phyloP scores from a whole-genome alignment of 495 filamentous ascomycete species.

The Penicillium longicatenatum region DNA sequence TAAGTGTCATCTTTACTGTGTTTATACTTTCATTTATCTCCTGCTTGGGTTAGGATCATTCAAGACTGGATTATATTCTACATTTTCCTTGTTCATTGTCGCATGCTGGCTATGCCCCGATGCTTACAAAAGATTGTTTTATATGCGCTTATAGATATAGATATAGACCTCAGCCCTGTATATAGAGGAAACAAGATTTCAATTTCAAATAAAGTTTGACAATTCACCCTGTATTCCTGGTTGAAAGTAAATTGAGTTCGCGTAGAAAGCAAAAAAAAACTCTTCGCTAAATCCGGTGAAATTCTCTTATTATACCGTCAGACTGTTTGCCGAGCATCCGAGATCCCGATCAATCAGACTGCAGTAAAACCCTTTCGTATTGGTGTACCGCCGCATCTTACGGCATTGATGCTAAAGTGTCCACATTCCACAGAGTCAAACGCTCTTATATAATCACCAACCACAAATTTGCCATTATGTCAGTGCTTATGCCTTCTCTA shows the following conservation, averaged over 20 bases:
- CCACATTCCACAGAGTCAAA: too few relatives aligned
- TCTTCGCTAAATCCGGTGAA: too few relatives aligned
- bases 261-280: too few relatives aligned
- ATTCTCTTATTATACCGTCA: too few relatives aligned
- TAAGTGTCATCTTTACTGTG: conserved; percentile 10
- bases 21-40: conserved; percentile 8
- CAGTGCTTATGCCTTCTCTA: too few relatives aligned
- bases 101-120: conserved; percentile 7
- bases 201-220: neutral
- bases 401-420: too few relatives aligned
- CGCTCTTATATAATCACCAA: too few relatives aligned
- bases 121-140: conserved; percentile 1
- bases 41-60: neutral
- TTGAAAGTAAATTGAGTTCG: conserved; percentile 1
- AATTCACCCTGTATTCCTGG: conserved; percentile 14
- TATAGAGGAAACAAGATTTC: neutral
- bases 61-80: conserved; percentile 5
- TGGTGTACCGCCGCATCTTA: too few relatives aligned
- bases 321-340: too few relatives aligned
- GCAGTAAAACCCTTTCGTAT: too few relatives aligned
- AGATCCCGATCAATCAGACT: too few relatives aligned
- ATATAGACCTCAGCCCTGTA: neutral
- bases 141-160: conserved; percentile 1
- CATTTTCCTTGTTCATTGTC: conserved; percentile 1
- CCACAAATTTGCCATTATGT: too few relatives aligned